A percentile compares a stretch with the other conserved stretches of the same genome.
phyloP scores from a whole-genome alignment of 768 basidiomycete genomes.

The Leccinum rimulosum region DNA sequence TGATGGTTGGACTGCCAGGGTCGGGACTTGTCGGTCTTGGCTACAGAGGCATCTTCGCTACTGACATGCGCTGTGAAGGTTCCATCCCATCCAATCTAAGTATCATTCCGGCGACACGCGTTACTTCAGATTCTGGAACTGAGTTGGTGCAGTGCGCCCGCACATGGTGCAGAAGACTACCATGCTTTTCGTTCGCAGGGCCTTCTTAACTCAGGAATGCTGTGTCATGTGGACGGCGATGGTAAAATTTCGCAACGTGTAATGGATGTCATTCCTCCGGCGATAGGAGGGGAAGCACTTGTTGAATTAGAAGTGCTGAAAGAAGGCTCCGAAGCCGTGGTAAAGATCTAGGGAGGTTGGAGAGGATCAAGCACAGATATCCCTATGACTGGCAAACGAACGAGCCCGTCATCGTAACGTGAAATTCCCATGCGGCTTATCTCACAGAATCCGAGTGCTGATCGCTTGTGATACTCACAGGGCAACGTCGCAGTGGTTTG shows the following conservation, averaged over 20 bases:
- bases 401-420: conserved; percentile 89
- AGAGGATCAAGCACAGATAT: conserved; percentile 81
- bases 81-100: conserved; percentile 22
- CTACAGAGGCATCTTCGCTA: conserved; percentile 63
- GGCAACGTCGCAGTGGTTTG: conserved; percentile 97
- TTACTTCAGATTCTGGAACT: conserved; percentile 85
- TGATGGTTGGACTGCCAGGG: conserved; percentile 24
- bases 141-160: conserved; percentile 96
- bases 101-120: conserved; percentile 70
- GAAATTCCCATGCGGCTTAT: conserved; percentile 23
- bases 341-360: conserved; percentile 59
- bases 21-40: conserved; percentile 55
- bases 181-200: conserved; percentile 61
- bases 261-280: conserved; percentile 44
- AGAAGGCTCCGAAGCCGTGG: conserved; percentile 64
- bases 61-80: conserved; percentile 40
- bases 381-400: conserved; percentile 98
- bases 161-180: conserved; percentile 94
- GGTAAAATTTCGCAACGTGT: conserved; percentile 70
- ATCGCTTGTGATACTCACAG: conserved; percentile 35
- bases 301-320: conserved; percentile 71
- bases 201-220: conserved; percentile 47
- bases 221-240: conserved; percentile 80
- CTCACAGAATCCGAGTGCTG: not conserved
- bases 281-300: conserved; percentile 45